A percentile compares a stretch with the other conserved stretches of the same genome.
Evolutionary conservation across 2,329 filamentous ascomycete species (phyloP).

Genomic region (Diplodia sapinea): DNA sequence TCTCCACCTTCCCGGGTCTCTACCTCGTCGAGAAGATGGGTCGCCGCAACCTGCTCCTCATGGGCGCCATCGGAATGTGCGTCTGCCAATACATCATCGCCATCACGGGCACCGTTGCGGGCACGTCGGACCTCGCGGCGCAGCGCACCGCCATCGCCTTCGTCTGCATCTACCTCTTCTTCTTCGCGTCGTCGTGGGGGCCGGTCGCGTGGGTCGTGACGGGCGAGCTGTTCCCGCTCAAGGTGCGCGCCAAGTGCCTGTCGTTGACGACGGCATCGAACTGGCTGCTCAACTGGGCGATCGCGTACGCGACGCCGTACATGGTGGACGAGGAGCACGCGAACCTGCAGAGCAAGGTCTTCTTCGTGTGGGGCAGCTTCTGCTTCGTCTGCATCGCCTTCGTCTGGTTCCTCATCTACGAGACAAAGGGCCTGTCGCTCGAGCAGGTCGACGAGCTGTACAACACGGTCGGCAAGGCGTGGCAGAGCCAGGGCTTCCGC

Average conservation of each 20-base stretch:
- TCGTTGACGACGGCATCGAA: slow-evolving; percentile 62
- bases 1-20: slow-evolving; percentile 73
- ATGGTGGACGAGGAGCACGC: slow-evolving; percentile 71
- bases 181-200: slow-evolving; percentile 80
- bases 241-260: slow-evolving; percentile 56
- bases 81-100: slow-evolving; percentile 52
- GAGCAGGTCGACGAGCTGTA: slow-evolving; percentile 84
- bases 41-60: slow-evolving; percentile 74
- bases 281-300: slow-evolving; percentile 62
- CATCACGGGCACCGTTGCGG: slow-evolving; percentile 48
- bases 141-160: slow-evolving; percentile 50
- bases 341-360: slow-evolving; percentile 64
- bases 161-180: slow-evolving; percentile 75
- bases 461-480: slow-evolving; percentile 71
- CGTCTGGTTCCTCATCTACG: slow-evolving; percentile 71
- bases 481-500: slow-evolving; percentile 71
- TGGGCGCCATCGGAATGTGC: slow-evolving; percentile 75
- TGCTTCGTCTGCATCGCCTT: slow-evolving; percentile 65
- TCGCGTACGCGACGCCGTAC: slow-evolving; percentile 74
- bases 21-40: slow-evolving; percentile 81
- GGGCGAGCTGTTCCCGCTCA: slow-evolving; percentile 52
- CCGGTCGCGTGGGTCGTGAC: slow-evolving; percentile 71
- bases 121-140: slow-evolving; percentile 45
- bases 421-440: slow-evolving; percentile 77
- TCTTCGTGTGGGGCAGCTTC: slow-evolving; percentile 61